Base-by-base conservation (phyloP, 2,329 filamentous ascomycete species). In the Diaporthe helianthi region DNA sequence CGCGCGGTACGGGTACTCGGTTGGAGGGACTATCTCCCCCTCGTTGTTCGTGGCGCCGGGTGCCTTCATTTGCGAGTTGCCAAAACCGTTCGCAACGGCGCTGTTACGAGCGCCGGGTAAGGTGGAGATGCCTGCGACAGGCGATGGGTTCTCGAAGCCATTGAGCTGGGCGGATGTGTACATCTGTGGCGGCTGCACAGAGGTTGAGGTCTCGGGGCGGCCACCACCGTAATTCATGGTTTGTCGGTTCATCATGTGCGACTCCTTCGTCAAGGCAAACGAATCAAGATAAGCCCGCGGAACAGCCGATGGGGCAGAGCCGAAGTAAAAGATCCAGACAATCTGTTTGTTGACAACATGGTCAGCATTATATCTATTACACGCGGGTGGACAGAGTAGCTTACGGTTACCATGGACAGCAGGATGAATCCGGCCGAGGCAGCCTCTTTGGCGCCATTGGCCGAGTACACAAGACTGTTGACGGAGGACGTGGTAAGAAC, bases 251-350 rank as follows among this genome's bases (percentile, higher is more conserved):
- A 86, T 82, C 81, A 87, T 88, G 29, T 87, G 85, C 0, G 87
- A 89, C 76, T 97, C 94, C 82, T 98, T 98, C 83, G 96, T 89
- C 26, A 98, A 86, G 60, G 96, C 94, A 77, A 98, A 98, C 0
- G 95, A 97, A 82, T 99, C 96, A 75, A 98, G 92, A 79, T 97
- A 97, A 69, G 93, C 91, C 75, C 95, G 92, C 72, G 94, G 93
- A 67, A 91, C 88, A 19, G 94, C 93, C 51, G 93, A 92, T 1
- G 95, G 94, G 22, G 94, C 92, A 2, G 95, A 97, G 76, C 96
- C 96, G 77, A 98, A 99, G 85, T 98, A 98, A 82, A 98, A 97
- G 75, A 98, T 97, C 96, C 96, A 99, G 70, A 98, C 89, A 75
- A 97, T 93, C 94, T 98, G 75, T n/a, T 24, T 98, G 75, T n/a